phyloP scores from a whole-genome alignment of 164 flowering plant species.

The Akebia trifoliata region DNA sequence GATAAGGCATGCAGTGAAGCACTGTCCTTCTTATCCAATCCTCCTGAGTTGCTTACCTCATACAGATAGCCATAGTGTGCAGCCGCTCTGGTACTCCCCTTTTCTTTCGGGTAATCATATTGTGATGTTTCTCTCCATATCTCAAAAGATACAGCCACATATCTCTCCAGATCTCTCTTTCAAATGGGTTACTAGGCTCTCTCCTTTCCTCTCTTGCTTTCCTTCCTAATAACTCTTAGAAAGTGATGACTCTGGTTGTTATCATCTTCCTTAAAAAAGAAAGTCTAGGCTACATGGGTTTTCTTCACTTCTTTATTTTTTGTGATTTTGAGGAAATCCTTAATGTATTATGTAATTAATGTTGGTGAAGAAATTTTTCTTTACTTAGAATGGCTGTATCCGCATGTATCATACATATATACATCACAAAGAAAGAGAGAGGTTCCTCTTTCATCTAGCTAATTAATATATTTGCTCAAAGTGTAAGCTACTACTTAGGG shows the following conservation, averaged over 20 bases:
- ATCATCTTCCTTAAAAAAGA: not conserved
- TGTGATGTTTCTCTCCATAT: slow-evolving; percentile 28
- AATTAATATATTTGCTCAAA: not conserved
- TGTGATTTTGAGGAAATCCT: not conserved
- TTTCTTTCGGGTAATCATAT: slow-evolving; percentile 48
- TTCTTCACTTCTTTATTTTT: not conserved
- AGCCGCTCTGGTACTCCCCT: slow-evolving; percentile 30
- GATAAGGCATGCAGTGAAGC: slow-evolving; percentile 14
- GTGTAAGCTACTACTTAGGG: not conserved
- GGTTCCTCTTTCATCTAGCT: slow-evolving; percentile 4
- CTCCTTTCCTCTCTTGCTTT: slow-evolving; percentile 13
- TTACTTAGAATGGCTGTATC: not conserved
- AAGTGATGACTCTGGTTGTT: not conserved
- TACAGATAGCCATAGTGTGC: slow-evolving; percentile 19
- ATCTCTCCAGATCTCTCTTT: slow-evolving; percentile 22
- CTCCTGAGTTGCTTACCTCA: slow-evolving; percentile 30
- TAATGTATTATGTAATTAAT: not conserved
- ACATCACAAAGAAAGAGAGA: not conserved
- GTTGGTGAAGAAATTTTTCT: not conserved
- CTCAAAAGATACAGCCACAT: slow-evolving; percentile 29
- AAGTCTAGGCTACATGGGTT: not conserved
- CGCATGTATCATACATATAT: not conserved
- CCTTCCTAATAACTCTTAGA: not conserved
- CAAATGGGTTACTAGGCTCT: slow-evolving; percentile 6
- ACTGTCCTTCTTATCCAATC: slow-evolving; percentile 18